phyloP scores from a whole-genome alignment of 306 rosid genomes.

The Sicyos baderoa region DNA sequence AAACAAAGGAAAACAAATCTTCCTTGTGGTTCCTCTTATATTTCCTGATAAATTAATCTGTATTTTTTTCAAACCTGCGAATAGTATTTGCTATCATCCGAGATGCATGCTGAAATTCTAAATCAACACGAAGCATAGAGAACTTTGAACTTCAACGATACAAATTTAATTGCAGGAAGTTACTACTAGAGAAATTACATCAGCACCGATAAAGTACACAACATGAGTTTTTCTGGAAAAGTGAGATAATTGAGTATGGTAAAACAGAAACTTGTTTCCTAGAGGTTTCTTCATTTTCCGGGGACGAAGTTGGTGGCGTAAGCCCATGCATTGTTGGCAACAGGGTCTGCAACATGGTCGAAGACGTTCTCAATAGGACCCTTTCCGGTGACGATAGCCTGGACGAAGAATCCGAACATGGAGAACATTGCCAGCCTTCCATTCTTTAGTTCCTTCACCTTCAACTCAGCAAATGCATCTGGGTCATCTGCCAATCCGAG shows the following conservation, averaged over 20 bases:
- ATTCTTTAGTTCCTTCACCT: slow-evolving; percentile 82
- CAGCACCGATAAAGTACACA: slow-evolving; percentile 16
- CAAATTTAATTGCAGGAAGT: slow-evolving; percentile 33
- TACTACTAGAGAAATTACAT: slow-evolving; percentile 30
- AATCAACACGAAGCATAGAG: not conserved
- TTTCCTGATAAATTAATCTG: not conserved
- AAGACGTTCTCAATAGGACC: slow-evolving; percentile 30
- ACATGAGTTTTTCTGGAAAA: slow-evolving; percentile 25
- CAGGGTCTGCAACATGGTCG: slow-evolving; percentile 86
- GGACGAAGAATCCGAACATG: slow-evolving; percentile 91
- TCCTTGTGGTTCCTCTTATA: not conserved
- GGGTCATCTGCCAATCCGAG: slow-evolving; percentile 95
- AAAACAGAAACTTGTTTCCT: not conserved
- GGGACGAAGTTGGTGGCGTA: slow-evolving; percentile 91
- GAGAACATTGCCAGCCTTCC: slow-evolving; percentile 87
- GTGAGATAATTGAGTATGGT: slow-evolving; percentile 1
- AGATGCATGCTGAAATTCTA: not conserved
- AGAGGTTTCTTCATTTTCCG: slow-evolving; percentile 51
- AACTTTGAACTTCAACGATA: slow-evolving; percentile 27
- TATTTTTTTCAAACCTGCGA: not conserved
- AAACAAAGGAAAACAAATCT: not conserved
- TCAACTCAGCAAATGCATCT: slow-evolving; percentile 92
- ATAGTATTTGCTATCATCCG: not conserved
- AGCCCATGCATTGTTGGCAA: slow-evolving; percentile 91
- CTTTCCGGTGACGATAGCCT: slow-evolving; percentile 78